Percentiles rank a stretch among this genome's conserved stretches.
These are phyloP conservation scores for Epicoccum nigrum DNA, from an alignment of 2,329 filamentous ascomycete genomes.

Conservation along the genomic window DNA sequence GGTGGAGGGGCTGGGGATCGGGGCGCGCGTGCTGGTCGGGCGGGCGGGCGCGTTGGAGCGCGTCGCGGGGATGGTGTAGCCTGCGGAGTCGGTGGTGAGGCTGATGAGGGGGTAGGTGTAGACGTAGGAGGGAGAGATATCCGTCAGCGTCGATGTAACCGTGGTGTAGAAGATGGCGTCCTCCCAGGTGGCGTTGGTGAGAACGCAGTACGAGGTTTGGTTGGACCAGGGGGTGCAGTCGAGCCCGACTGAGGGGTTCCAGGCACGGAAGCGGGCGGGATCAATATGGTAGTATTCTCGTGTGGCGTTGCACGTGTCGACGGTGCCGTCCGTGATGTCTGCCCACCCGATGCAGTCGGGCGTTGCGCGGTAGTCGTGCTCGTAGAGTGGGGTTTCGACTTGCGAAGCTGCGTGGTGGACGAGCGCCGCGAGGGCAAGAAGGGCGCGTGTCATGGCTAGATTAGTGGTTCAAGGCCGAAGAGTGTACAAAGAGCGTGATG, in stretches of 20 bases:
- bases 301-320: not conserved
- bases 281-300: not conserved
- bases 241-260: conserved; percentile 10
- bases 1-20: not conserved
- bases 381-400: too few species aligned
- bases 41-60: not conserved
- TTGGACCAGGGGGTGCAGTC: conserved; percentile 5
- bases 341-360: conserved; percentile 5
- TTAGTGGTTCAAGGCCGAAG: too few species aligned
- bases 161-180: not conserved
- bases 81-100: conserved; percentile 4
- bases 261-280: conserved; percentile 2
- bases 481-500: too few species aligned
- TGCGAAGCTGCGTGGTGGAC: too few species aligned
- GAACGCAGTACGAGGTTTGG: conserved; percentile 1
- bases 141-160: not conserved
- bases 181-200: not conserved
- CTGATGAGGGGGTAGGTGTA: not conserved
- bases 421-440: too few species aligned
- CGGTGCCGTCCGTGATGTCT: not conserved
- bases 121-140: not conserved
- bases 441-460: too few species aligned
- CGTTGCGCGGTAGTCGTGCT: too few species aligned
- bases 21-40: not conserved
- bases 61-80: conserved; percentile 4